These are phyloP conservation scores for Kwoniella sp. DNA, from an alignment of 768 basidiomycete genomes.

Conservation along the genomic window DNA sequence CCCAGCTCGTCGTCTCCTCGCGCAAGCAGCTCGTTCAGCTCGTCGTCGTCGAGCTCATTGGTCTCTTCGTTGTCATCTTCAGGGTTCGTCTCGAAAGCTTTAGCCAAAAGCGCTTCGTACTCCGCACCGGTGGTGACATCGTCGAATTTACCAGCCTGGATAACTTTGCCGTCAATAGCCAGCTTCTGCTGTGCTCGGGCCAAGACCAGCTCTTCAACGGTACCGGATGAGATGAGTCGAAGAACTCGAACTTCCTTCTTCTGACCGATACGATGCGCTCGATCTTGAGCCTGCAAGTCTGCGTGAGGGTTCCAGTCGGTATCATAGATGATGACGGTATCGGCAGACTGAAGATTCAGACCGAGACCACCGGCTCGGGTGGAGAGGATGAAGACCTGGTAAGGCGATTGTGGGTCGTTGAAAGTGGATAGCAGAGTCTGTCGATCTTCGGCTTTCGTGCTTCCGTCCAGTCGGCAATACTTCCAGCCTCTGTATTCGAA, in stretches of 20 bases:
- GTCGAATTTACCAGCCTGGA: slow-evolving; percentile 98
- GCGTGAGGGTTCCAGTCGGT: slow-evolving; percentile 89
- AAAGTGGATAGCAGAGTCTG: slow-evolving; percentile 81
- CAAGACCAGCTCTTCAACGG: slow-evolving; percentile 97
- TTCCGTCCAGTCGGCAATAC: slow-evolving; percentile 90
- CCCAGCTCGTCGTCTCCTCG: slow-evolving; percentile 76
- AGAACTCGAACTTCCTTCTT: slow-evolving; percentile 96
- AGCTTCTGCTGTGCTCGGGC: slow-evolving; percentile 93
- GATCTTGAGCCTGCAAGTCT: slow-evolving; percentile 98
- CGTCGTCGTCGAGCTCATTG: slow-evolving; percentile 60
- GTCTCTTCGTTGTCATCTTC: slow-evolving; percentile 58
- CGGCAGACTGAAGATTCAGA: slow-evolving; percentile 92
- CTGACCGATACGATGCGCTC: slow-evolving; percentile 99
- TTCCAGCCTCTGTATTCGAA: slow-evolving; percentile 82
- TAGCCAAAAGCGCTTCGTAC: slow-evolving; percentile 81
- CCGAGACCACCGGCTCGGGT: slow-evolving; percentile 92
- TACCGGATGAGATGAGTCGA: slow-evolving; percentile 95
- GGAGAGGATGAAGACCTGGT: slow-evolving; percentile 88
- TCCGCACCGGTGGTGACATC: slow-evolving; percentile 98
- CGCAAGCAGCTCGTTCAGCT: slow-evolving; percentile 88
- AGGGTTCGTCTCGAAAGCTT: slow-evolving; percentile 65
- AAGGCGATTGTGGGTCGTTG: slow-evolving; percentile 85
- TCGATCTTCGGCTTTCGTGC: slow-evolving; percentile 93
- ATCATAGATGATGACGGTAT: slow-evolving; percentile 82
- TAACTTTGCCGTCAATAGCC: slow-evolving; percentile 98